Evolutionary conservation across 164 flowering plant genomes (phyloP).

Genomic region (Chimonanthus salicifolius): DNA sequence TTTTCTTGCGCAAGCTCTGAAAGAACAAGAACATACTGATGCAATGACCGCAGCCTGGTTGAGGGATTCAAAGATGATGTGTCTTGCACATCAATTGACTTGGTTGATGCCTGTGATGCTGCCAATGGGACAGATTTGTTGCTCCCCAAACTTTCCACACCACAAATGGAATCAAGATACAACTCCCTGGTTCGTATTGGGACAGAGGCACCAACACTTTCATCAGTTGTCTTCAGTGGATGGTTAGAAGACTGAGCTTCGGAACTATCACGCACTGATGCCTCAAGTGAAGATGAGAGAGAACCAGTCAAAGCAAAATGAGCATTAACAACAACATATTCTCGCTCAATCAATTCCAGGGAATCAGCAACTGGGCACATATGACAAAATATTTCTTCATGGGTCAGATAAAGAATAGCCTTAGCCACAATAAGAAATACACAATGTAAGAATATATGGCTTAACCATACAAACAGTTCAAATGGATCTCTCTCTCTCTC

Average conservation of each 20-base stretch:
- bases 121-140: constrained; percentile 14
- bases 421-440: not conserved
- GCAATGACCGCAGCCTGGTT: constrained; percentile 31
- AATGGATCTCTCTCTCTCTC: too few species aligned
- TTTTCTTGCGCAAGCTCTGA: constrained; percentile 37
- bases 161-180: constrained; percentile 14
- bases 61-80: constrained; percentile 34
- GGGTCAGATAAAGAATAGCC: not conserved
- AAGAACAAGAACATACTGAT: constrained; percentile 34
- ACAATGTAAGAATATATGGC: too few species aligned
- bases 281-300: constrained; percentile 31
- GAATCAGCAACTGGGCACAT: constrained; percentile 40
- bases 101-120: constrained; percentile 17
- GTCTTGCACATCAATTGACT: constrained; percentile 26
- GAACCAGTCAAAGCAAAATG: constrained; percentile 35
- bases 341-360: constrained; percentile 45
- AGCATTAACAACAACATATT: constrained; percentile 49
- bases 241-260: constrained; percentile 11
- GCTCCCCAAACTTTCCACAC: constrained; percentile 13
- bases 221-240: constrained; percentile 18
- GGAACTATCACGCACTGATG: constrained; percentile 27
- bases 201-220: constrained; percentile 7
- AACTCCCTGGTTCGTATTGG: constrained; percentile 14
- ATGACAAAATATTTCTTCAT: constrained; percentile 1
- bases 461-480: not conserved